A percentile compares a stretch with the other conserved stretches of the same genome.
Conservation (phyloP, 495 filamentous ascomycete genomes). For the Astrothelium subdiscretum region DNA sequence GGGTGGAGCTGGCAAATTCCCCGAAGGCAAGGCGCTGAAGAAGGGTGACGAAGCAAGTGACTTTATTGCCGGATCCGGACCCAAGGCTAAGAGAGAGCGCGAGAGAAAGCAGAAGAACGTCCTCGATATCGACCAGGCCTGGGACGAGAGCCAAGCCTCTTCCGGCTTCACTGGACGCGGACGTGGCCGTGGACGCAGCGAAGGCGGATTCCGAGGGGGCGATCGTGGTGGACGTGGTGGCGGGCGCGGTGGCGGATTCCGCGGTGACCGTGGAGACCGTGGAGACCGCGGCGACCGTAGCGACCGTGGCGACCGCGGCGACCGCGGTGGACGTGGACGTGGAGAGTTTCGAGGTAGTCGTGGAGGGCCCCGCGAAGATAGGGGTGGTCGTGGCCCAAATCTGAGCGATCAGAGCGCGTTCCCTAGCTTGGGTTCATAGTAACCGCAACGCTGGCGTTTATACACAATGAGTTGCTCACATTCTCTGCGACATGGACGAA, state of each 20-base stretch:
- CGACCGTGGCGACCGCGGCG: constrained; percentile 21
- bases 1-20: constrained; percentile 80
- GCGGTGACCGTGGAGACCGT: constrained; percentile 27
- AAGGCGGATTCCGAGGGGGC: constrained; percentile 30
- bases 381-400: background rate
- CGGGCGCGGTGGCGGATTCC: constrained; percentile 24
- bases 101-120: constrained; percentile 86
- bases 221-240: constrained; percentile 30
- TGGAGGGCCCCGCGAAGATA: constrained; percentile 15
- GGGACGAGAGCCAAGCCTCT: constrained; percentile 45
- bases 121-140: constrained; percentile 76
- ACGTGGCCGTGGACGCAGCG: constrained; percentile 9
- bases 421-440: constrained; percentile 49
- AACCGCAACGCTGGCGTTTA: background rate
- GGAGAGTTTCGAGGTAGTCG: constrained; percentile 22
- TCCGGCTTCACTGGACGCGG: constrained; percentile 34
- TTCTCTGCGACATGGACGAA: background rate
- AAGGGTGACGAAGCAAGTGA: constrained; percentile 53
- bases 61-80: constrained; percentile 62
- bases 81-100: constrained; percentile 77
- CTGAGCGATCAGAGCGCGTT: constrained; percentile 51
- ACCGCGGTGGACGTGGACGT: constrained; percentile 30
- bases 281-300: constrained; percentile 28
- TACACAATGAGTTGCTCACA: background rate
- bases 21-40: constrained; percentile 62